phyloP scores from a whole-genome alignment of 176 grass and related monocot species.

The Carex pumila region DNA sequence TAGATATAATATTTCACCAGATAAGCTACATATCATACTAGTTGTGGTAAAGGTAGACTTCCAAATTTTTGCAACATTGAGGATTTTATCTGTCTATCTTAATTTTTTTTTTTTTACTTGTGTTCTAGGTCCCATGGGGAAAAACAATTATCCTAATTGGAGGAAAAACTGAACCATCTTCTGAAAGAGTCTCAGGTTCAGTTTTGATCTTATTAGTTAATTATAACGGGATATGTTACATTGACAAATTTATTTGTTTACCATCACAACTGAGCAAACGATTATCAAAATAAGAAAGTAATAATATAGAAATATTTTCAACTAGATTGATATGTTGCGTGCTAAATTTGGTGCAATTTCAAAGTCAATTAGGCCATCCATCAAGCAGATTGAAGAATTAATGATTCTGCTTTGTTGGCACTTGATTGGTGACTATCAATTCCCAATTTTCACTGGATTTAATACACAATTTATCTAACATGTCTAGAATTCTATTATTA shows the following conservation, averaged over 20 bases:
- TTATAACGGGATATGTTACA: not conserved
- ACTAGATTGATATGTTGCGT: not conserved
- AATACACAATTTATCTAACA: not conserved
- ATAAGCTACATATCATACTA: not conserved
- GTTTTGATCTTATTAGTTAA: constrained; percentile 5
- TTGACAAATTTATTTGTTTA: constrained; percentile 17
- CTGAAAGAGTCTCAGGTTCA: constrained; percentile 73
- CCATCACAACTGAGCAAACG: not conserved
- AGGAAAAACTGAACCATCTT: constrained; percentile 81
- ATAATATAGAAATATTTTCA: not conserved
- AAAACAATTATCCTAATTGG: constrained; percentile 88
- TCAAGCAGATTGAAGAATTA: not conserved
- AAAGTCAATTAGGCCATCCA: not conserved
- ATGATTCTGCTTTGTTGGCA: not conserved
- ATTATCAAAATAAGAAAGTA: not conserved
- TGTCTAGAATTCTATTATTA: not conserved
- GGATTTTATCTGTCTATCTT: not conserved
- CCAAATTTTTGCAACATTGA: not conserved
- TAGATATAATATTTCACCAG: not conserved
- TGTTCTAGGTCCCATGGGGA: constrained; percentile 71
- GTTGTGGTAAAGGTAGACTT: not conserved
- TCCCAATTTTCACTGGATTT: not conserved
- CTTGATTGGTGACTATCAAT: not conserved
- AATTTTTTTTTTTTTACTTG: constrained; percentile 2
- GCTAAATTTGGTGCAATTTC: not conserved